Conservation (phyloP, 257 asterid genomes). For the Ajuga chamaepitys region DNA sequence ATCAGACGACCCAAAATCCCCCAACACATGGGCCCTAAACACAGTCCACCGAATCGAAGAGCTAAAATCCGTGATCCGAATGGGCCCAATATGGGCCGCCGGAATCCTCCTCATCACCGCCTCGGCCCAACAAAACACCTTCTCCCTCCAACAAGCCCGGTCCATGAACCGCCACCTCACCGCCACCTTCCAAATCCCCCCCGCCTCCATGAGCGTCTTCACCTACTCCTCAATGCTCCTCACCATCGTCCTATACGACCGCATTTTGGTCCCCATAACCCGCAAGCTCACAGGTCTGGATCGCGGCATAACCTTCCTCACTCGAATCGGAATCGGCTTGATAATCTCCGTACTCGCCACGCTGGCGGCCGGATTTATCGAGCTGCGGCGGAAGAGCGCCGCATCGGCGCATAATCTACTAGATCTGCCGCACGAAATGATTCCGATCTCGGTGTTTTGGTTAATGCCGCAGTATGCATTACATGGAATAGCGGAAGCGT, state of each 20-base stretch:
- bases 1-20: conserved; percentile 48
- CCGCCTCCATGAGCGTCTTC: conserved; percentile 82
- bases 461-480: conserved; percentile 59
- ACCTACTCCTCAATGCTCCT: conserved; percentile 50
- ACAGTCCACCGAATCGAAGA: conserved; percentile 90
- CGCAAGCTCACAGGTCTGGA: conserved; percentile 58
- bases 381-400: conserved; percentile 43
- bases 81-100: conserved; percentile 97
- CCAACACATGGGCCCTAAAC: conserved; percentile 63
- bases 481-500: conserved; percentile 82
- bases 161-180: conserved; percentile 73
- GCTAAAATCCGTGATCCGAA: conserved; percentile 61
- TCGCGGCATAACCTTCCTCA: conserved; percentile 65
- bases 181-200: conserved; percentile 55
- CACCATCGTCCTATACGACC: conserved; percentile 60
- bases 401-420: conserved; percentile 39
- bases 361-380: conserved; percentile 59
- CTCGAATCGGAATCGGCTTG: conserved; percentile 68
- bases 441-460: conserved; percentile 85
- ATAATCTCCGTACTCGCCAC: conserved; percentile 52
- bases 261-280: conserved; percentile 54
- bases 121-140: conserved; percentile 72
- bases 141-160: conserved; percentile 71
- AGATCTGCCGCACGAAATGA: conserved; percentile 26
- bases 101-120: conserved; percentile 80